Evolutionary conservation across 169 alveolate species (phyloP).

Genomic region (Eimeria acervulina): DNA sequence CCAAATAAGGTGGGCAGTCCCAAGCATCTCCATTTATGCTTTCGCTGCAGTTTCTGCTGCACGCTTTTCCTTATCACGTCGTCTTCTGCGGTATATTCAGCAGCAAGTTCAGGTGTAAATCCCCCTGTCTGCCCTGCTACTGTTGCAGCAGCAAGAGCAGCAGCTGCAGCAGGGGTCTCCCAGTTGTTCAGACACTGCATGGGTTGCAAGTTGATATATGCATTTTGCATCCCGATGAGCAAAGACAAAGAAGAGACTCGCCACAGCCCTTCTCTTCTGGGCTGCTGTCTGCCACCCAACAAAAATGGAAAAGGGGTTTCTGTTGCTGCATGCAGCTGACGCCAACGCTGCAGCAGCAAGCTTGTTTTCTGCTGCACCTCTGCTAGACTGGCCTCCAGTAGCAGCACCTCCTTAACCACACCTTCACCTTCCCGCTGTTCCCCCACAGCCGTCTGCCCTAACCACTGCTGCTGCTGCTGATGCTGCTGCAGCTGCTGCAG

Average conservation of each 20-base stretch:
- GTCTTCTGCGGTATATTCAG: neutral
- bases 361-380: neutral
- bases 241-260: slow-evolving; percentile 7
- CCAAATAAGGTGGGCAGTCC: neutral
- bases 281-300: slow-evolving; percentile 23
- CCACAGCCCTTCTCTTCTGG: slow-evolving; percentile 10
- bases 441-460: neutral
- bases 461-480: neutral
- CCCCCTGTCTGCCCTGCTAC: neutral
- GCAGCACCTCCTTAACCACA: neutral
- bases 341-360: neutral
- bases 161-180: neutral
- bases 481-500: neutral
- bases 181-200: slow-evolving; percentile 37
- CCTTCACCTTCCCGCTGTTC: neutral
- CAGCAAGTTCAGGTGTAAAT: neutral
- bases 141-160: neutral
- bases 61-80: neutral
- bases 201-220: slow-evolving; percentile 42
- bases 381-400: neutral
- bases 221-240: slow-evolving; percentile 14
- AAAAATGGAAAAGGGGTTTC: neutral
- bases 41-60: neutral
- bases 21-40: neutral
- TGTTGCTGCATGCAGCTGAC: neutral